Evolutionary conservation across 108 stramenopile species (phyloP).

Genomic region (Heterococcus sp.): DNA sequence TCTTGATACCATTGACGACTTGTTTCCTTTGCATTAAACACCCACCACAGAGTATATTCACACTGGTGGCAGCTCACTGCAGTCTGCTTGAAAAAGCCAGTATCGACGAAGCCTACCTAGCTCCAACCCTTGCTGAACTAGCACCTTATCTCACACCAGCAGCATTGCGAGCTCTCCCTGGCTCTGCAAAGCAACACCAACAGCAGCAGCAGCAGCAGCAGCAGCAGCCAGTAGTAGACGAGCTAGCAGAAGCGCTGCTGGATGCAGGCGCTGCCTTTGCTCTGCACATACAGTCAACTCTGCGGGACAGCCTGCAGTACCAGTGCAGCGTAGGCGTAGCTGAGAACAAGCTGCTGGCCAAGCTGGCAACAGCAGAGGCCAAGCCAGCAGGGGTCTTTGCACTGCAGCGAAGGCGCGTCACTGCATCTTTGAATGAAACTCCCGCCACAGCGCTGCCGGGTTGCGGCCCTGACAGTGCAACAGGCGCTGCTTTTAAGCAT

Average conservation of each 20-base stretch:
- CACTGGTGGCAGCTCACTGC: neutral
- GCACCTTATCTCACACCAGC: neutral
- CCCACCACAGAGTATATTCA: neutral
- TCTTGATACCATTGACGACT: too few species aligned
- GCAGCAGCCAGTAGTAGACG: neutral
- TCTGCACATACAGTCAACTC: slow-evolving; percentile 2
- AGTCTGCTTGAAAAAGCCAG: neutral
- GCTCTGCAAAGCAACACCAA: neutral
- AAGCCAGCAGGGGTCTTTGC: slow-evolving; percentile 12
- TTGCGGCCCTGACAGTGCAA: too few species aligned
- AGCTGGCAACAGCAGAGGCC: slow-evolving; percentile 6
- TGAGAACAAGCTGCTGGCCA: slow-evolving; percentile 6
- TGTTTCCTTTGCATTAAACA: too few species aligned
- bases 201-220: neutral
- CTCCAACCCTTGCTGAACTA: neutral
- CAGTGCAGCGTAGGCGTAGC: slow-evolving; percentile 24
- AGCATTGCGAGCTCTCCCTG: neutral
- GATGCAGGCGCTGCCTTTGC: slow-evolving; percentile 12
- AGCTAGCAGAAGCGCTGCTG: neutral
- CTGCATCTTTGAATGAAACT: too few species aligned
- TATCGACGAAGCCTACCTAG: neutral
- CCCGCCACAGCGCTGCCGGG: too few species aligned
- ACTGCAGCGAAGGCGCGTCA: slow-evolving; percentile 1
- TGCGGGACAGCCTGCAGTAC: slow-evolving; percentile 15
- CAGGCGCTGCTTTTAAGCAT: too few species aligned